Conservation (phyloP, 768 basidiomycete species). For the Pisolithus microcarpus region DNA sequence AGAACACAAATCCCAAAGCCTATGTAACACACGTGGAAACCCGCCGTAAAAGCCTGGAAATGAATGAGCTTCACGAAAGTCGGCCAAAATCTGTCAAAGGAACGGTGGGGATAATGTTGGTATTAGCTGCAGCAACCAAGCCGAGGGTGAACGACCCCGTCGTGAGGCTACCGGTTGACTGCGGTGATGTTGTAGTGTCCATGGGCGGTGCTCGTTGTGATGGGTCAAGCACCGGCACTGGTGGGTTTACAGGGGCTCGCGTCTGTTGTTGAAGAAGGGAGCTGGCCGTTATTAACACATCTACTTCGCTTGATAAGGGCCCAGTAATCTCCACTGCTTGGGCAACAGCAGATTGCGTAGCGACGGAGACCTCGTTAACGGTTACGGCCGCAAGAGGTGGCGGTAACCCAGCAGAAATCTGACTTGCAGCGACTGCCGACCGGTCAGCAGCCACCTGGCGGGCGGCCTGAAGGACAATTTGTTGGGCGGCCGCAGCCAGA, state of each 20-base stretch:
- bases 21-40: slow-evolving; percentile 15
- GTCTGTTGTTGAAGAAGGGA: slow-evolving; percentile 43
- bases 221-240: slow-evolving; percentile 19
- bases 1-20: slow-evolving; percentile 24
- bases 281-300: slow-evolving; percentile 69
- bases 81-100: slow-evolving; percentile 21
- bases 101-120: slow-evolving; percentile 17
- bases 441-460: slow-evolving; percentile 50
- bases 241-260: slow-evolving; percentile 22
- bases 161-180: slow-evolving; percentile 28
- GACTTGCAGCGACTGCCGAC: slow-evolving; percentile 34
- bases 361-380: slow-evolving; percentile 50
- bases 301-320: slow-evolving; percentile 67
- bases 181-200: slow-evolving; percentile 26
- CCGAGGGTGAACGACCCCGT: slow-evolving; percentile 19
- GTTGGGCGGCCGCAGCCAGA: slow-evolving; percentile 70
- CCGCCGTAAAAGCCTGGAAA: not conserved
- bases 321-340: slow-evolving; percentile 75
- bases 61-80: slow-evolving; percentile 13
- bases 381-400: slow-evolving; percentile 34
- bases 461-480: slow-evolving; percentile 75
- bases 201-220: slow-evolving; percentile 19
- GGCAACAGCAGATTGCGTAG: slow-evolving; percentile 73
- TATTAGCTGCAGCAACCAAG: slow-evolving; percentile 14
- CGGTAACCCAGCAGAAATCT: slow-evolving; percentile 36